phyloP scores from a whole-genome alignment of 495 filamentous ascomycete genomes.

The Xylaria cubensis region DNA sequence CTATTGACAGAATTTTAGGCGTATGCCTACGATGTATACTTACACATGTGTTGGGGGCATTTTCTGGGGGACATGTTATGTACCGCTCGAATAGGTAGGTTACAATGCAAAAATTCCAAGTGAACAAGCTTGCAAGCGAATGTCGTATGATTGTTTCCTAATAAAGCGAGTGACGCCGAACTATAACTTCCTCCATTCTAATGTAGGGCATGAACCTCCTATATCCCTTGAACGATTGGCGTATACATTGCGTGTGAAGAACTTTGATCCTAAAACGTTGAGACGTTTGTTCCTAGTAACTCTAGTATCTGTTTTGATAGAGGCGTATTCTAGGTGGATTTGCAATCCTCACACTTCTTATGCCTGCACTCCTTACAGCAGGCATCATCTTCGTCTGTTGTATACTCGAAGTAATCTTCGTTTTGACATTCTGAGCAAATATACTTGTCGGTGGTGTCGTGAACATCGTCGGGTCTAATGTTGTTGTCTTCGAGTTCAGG shows the following conservation, averaged over 20 bases:
- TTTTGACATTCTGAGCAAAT: not conserved
- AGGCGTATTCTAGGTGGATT: not conserved
- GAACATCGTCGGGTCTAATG: not conserved
- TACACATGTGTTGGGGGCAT: not conserved
- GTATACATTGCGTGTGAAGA: not conserved
- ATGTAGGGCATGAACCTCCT: not conserved
- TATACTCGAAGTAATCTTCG: slow-evolving; percentile 13
- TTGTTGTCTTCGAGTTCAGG: not conserved
- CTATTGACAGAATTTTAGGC: not conserved
- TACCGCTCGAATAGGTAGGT: not conserved
- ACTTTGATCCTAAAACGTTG: not conserved
- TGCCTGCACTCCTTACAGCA: slow-evolving; percentile 11
- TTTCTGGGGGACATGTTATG: not conserved
- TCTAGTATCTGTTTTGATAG: not conserved
- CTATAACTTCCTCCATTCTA: not conserved
- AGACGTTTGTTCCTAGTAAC: not conserved
- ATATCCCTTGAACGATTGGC: slow-evolving; percentile 10
- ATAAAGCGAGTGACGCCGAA: not conserved
- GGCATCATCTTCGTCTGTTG: not conserved
- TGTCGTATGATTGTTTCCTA: not conserved
- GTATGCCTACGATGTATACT: not conserved
- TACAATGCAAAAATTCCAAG: not conserved
- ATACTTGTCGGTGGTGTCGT: not conserved
- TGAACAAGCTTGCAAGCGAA: slow-evolving; percentile 7
- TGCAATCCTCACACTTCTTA: slow-evolving; percentile 16